phyloP scores from a whole-genome alignment of 106 monocot species.

The Dioscorea dumetorum region DNA sequence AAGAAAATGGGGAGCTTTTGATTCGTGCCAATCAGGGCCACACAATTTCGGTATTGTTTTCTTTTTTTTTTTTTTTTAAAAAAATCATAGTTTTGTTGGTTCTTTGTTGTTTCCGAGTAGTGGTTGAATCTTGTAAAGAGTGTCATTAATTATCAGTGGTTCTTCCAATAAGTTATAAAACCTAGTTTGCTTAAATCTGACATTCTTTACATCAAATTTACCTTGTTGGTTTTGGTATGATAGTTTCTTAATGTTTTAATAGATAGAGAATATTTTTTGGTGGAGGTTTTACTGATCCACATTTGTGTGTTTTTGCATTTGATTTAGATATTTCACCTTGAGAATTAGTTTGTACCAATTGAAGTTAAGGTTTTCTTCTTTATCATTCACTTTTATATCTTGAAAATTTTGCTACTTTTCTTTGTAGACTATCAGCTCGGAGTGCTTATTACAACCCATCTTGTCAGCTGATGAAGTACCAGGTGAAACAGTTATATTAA shows the following conservation, averaged over 20 bases:
- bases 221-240: not conserved
- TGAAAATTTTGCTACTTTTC: not conserved
- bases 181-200: too few species aligned
- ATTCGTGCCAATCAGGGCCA: slow-evolving; percentile 99
- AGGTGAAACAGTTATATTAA: slow-evolving; percentile 25
- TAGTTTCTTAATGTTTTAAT: not conserved
- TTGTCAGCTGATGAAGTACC: slow-evolving; percentile 65
- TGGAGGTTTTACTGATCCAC: not conserved
- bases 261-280: not conserved
- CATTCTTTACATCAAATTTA: not conserved
- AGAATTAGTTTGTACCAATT: not conserved
- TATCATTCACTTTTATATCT: not conserved
- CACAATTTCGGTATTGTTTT: slow-evolving; percentile 45
- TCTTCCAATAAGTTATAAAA: too few species aligned
- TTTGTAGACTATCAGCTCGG: slow-evolving; percentile 68
- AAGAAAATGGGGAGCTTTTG: slow-evolving; percentile 76
- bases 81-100: slow-evolving; percentile 1
- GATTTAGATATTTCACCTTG: not conserved
- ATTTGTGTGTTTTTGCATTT: not conserved
- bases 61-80: slow-evolving; percentile 2
- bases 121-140: not conserved
- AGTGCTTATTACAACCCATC: slow-evolving; percentile 72
- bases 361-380: not conserved
- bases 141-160: too few species aligned
- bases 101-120: not conserved